phyloP scores from a whole-genome alignment of 208 protist genomes.

The Acanthamoeba triangularis region DNA sequence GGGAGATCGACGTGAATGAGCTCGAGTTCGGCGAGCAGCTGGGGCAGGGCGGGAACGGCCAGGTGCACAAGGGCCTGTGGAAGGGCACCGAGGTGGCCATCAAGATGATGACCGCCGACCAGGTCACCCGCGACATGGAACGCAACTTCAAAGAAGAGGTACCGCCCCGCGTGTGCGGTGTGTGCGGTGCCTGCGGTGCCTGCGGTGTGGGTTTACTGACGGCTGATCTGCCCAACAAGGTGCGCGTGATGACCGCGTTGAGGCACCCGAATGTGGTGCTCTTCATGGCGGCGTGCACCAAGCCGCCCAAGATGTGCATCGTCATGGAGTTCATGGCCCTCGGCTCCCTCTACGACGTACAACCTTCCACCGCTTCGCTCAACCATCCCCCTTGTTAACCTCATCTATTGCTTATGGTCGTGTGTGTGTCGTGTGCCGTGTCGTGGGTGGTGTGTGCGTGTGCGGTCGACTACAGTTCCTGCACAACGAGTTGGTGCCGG shows the following conservation, averaged over 20 bases:
- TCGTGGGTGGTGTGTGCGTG: background rate
- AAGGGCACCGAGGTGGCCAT: slow-evolving; percentile 68
- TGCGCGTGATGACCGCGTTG: slow-evolving; percentile 35
- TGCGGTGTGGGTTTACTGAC: background rate
- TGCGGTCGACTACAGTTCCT: background rate
- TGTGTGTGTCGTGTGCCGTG: too few relatives aligned
- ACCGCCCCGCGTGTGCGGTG: background rate
- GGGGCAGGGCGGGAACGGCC: slow-evolving; percentile 5
- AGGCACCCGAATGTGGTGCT: slow-evolving; percentile 65
- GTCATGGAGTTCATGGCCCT: slow-evolving; percentile 28
- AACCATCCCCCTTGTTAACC: background rate
- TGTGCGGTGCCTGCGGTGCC: background rate
- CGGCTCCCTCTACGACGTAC: slow-evolving; percentile 16
- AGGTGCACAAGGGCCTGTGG: slow-evolving; percentile 63
- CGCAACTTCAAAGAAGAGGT: slow-evolving; percentile 60
- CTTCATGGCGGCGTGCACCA: slow-evolving; percentile 68
- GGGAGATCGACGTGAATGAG: slow-evolving; percentile 50
- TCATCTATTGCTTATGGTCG: background rate
- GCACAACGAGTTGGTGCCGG: slow-evolving; percentile 60
- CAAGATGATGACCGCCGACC: slow-evolving; percentile 53
- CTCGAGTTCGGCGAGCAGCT: slow-evolving; percentile 54
- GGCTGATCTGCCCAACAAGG: background rate
- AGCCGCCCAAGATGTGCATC: slow-evolving; percentile 48
- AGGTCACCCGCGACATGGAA: slow-evolving; percentile 9
- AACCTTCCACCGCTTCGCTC: too few relatives aligned